Percentiles rank a stretch among this genome's conserved stretches.
Conservation (phyloP, 164 flowering plant genomes). For the Stephania cephalantha region DNA sequence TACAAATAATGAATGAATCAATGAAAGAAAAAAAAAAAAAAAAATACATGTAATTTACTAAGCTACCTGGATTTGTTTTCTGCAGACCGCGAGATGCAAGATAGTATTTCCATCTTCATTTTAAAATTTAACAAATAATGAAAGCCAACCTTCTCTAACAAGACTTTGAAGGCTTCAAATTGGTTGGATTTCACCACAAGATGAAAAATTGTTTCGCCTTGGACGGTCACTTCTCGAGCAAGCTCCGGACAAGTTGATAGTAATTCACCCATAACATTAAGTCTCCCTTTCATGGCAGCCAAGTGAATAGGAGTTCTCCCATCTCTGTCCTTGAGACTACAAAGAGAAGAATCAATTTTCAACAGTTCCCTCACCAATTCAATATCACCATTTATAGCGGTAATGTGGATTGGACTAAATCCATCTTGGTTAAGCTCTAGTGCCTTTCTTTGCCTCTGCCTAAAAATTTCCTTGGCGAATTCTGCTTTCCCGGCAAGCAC, state of each 20-base stretch:
- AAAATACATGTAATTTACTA: too few species aligned
- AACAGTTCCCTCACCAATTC: background rate
- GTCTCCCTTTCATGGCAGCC: background rate
- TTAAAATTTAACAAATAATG: too few species aligned
- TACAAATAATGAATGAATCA: background rate
- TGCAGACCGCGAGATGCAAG: too few species aligned
- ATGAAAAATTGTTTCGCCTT: constrained; percentile 12
- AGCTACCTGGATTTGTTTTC: too few species aligned
- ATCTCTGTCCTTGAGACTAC: background rate
- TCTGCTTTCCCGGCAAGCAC: background rate
- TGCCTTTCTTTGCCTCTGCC: background rate
- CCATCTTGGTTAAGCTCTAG: background rate
- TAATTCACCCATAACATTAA: background rate
- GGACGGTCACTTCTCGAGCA: background rate
- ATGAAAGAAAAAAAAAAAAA: background rate
- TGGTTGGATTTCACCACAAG: constrained; percentile 6
- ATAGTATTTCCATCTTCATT: constrained; percentile 13
- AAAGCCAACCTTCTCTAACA: too few species aligned
- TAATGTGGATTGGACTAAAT: constrained; percentile 3
- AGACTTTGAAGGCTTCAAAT: background rate
- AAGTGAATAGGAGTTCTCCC: background rate
- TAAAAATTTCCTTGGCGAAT: background rate
- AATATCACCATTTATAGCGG: background rate
- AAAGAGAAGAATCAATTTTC: background rate
- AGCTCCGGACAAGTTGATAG: background rate